These are phyloP conservation scores for Trichosporon faecale DNA, from an alignment of 1,284 basidiomycete genomes.

Conservation along the genomic window DNA sequence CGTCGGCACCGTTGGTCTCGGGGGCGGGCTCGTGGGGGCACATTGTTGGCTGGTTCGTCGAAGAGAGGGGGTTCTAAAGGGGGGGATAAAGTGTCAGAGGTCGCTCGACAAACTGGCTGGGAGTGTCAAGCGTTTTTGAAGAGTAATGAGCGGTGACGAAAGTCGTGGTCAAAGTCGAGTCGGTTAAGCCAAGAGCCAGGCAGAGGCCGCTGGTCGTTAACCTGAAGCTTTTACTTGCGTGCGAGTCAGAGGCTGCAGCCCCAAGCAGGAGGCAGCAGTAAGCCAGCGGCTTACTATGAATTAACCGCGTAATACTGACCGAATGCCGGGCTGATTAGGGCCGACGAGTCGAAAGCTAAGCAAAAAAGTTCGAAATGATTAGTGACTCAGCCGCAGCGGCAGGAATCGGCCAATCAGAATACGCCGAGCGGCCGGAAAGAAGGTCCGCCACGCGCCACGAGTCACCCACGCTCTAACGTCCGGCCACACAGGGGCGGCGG, in stretches of 20 bases:
- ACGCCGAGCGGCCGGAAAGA: conserved; percentile 4
- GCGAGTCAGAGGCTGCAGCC: neutral
- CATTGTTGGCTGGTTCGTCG: conserved; percentile 14
- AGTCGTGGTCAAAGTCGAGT: neutral
- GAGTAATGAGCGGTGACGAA: conserved; percentile 5
- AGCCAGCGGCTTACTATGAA: neutral
- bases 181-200: neutral
- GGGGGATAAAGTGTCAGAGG: neutral
- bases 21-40: conserved; percentile 40
- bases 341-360: neutral
- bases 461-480: neutral
- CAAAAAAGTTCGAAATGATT: conserved; percentile 12
- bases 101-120: neutral
- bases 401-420: neutral
- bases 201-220: neutral
- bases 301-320: neutral
- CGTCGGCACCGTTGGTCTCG: conserved; percentile 50
- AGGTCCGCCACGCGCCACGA: conserved; percentile 7
- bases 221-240: conserved; percentile 1
- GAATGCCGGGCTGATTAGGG: conserved; percentile 2
- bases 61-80: neutral
- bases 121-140: conserved; percentile 8
- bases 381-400: neutral
- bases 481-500: neutral
- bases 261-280: neutral